phyloP scores from a whole-genome alignment of 73 alveolate species.

The Paraurostyla sp. region DNA sequence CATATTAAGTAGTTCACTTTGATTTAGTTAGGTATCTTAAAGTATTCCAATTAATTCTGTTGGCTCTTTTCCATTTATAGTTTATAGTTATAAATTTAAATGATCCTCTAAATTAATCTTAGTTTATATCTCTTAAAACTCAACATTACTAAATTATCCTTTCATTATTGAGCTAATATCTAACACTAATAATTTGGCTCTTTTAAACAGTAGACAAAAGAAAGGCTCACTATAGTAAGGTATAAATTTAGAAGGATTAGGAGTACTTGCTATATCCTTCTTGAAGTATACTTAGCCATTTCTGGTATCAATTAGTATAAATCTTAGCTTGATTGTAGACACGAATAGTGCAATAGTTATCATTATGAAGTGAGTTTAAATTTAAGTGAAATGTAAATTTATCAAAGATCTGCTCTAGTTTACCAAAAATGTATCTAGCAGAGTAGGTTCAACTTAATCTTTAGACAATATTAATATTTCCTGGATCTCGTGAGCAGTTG shows the following conservation, averaged over 20 bases:
- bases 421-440: too few species aligned
- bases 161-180: neutral
- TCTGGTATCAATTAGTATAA: neutral
- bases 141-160: neutral
- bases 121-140: neutral
- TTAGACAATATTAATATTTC: too few species aligned
- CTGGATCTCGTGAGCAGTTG: too few species aligned
- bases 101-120: neutral
- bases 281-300: neutral
- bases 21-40: neutral
- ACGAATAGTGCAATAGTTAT: neutral
- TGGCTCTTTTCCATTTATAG: neutral
- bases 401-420: neutral
- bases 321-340: neutral
- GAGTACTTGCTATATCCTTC: neutral
- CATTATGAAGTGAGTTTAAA: neutral
- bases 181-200: conserved; percentile 5
- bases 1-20: neutral
- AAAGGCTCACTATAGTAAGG: neutral
- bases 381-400: neutral
- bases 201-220: neutral
- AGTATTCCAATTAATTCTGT: neutral
- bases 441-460: too few species aligned
- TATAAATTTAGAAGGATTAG: conserved; percentile 1
- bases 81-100: neutral